These are phyloP conservation scores for Bullera alba DNA, from an alignment of 768 basidiomycete species.

Conservation along the genomic window DNA sequence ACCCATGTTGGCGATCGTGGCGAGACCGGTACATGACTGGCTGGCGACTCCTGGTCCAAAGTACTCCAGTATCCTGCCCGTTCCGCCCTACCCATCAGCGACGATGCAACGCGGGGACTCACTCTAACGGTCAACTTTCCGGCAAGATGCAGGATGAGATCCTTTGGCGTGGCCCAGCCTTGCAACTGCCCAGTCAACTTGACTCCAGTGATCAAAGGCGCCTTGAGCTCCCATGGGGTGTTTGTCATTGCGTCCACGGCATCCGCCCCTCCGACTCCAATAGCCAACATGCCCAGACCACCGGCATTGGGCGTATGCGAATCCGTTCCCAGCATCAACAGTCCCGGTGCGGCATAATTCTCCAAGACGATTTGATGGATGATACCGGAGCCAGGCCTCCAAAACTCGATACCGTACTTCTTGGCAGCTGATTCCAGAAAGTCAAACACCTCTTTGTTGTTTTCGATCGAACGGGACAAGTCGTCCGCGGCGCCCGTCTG, in stretches of 20 bases:
- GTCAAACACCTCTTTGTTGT: conserved; percentile 94
- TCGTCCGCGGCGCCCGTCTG: conserved; percentile 79
- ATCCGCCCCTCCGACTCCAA: conserved; percentile 98
- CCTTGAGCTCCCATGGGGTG: conserved; percentile 96
- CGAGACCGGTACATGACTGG: conserved; percentile 91
- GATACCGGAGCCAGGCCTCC: conserved; percentile 76
- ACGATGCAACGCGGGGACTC: conserved; percentile 39
- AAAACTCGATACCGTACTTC: conserved; percentile 81
- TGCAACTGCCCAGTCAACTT: conserved; percentile 77
- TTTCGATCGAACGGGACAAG: conserved; percentile 65
- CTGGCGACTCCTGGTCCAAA: conserved; percentile 83
- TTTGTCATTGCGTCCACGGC: conserved; percentile 92
- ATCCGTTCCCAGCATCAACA: conserved; percentile 74
- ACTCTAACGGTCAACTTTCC: conserved; percentile 90
- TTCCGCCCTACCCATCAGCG: conserved; percentile 64
- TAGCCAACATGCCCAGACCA: conserved; percentile 89
- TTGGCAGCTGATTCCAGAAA: conserved; percentile 80
- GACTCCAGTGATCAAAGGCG: conserved; percentile 71
- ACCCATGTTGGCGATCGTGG: conserved; percentile 98
- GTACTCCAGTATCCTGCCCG: conserved; percentile 92
- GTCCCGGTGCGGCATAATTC: conserved; percentile 91
- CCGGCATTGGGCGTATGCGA: conserved; percentile 98
- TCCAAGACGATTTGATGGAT: conserved; percentile 97
- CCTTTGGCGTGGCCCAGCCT: conserved; percentile 93
- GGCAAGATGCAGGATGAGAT: conserved; percentile 87